Percentiles rank a stretch among this genome's conserved stretches.
phyloP scores from a whole-genome alignment of 2,329 filamentous ascomycete genomes.

The Penicillium sp. region DNA sequence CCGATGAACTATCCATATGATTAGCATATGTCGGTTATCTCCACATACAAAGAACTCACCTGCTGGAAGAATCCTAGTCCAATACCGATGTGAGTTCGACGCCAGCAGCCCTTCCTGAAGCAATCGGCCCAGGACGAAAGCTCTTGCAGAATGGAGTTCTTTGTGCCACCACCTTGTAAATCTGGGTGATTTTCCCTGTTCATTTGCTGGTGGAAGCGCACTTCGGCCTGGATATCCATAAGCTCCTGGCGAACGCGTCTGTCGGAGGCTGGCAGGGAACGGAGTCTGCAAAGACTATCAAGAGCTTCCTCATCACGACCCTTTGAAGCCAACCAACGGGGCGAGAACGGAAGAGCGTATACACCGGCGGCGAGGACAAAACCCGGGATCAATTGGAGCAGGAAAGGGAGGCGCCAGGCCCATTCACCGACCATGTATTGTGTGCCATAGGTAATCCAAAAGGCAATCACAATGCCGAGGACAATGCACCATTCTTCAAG shows the following conservation, averaged over 20 bases:
- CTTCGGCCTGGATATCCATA: conserved; percentile 54
- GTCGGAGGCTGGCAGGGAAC: conserved; percentile 52
- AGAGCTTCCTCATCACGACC: conserved; percentile 52
- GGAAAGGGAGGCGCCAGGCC: conserved; percentile 51
- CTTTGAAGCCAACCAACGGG: conserved; percentile 54
- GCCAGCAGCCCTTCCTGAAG: conserved; percentile 52
- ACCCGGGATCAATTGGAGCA: conserved; percentile 48
- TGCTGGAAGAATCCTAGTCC: conserved; percentile 61
- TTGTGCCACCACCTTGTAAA: conserved; percentile 34
- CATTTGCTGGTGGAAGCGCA: conserved; percentile 52
- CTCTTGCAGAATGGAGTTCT: conserved; percentile 48
- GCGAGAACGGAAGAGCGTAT: conserved; percentile 55
- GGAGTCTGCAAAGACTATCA: conserved; percentile 49
- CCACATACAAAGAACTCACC: conserved; percentile 20
- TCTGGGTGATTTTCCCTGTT: conserved; percentile 43
- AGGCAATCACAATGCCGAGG: conserved; percentile 44
- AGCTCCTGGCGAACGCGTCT: conserved; percentile 53
- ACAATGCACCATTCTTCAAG: conserved; percentile 47
- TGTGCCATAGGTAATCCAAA: conserved; percentile 47
- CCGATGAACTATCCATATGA: conserved; percentile 43
- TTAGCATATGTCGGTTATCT: conserved; percentile 2
- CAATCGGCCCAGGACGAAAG: conserved; percentile 52
- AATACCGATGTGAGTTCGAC: conserved; percentile 53
- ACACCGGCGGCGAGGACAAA: conserved; percentile 41
- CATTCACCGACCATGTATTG: conserved; percentile 47